These are phyloP conservation scores for Blastomyces emzantsi DNA, from an alignment of 2,329 filamentous ascomycete species.

Conservation along the genomic window DNA sequence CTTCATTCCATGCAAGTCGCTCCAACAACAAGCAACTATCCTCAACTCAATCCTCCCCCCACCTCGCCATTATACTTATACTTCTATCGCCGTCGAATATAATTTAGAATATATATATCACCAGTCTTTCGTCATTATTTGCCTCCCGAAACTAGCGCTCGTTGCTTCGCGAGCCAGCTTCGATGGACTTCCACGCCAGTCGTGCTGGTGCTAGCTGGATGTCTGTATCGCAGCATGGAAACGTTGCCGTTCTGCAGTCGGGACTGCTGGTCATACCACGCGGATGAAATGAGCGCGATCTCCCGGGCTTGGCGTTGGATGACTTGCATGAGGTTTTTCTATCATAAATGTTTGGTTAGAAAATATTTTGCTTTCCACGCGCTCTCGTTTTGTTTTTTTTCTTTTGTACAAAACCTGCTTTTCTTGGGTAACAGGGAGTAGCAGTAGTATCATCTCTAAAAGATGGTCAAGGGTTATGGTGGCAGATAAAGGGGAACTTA, in stretches of 20 bases:
- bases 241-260: slow-evolving; percentile 38
- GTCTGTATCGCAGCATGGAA: slow-evolving; percentile 33
- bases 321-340: slow-evolving; percentile 34
- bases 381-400: no score
- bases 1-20: background rate
- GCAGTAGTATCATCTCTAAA: background rate
- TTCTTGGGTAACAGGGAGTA: background rate
- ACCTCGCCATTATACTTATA: background rate
- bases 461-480: background rate
- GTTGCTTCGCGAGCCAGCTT: slow-evolving; percentile 39
- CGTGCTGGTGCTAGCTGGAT: slow-evolving; percentile 22
- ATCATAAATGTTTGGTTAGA: slow-evolving; percentile 1
- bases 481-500: background rate
- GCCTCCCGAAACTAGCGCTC: slow-evolving; percentile 20
- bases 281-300: slow-evolving; percentile 38
- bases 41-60: background rate
- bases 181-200: slow-evolving; percentile 31
- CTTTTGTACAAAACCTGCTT: background rate
- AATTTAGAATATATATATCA: background rate
- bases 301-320: slow-evolving; percentile 37
- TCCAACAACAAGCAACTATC: background rate
- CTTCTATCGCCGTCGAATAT: background rate
- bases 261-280: slow-evolving; percentile 41
- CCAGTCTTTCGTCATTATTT: background rate
- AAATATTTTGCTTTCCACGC: background rate